Percentiles rank a stretch among this genome's conserved stretches.
These are phyloP conservation scores for Juncus effusus DNA, from an alignment of 176 grass and related monocot genomes.

Conservation along the genomic window DNA sequence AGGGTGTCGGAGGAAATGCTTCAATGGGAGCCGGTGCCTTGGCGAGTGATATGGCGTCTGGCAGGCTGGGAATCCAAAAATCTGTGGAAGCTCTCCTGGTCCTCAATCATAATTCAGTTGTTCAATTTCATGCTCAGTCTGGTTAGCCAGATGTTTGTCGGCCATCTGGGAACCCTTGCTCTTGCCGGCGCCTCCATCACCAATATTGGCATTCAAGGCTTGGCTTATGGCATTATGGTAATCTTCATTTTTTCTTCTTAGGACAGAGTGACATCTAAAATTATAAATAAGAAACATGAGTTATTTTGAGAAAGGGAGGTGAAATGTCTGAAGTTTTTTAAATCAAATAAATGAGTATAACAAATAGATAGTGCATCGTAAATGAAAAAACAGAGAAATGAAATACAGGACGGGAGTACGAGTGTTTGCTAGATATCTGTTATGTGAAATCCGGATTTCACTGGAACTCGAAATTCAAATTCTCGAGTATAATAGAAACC, in stretches of 20 bases:
- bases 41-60: conserved; percentile 24
- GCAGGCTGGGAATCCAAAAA: conserved; percentile 65
- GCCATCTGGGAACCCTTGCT: conserved; percentile 60
- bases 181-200: conserved; percentile 77
- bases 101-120: conserved; percentile 64
- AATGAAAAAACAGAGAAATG: too few species aligned
- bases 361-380: too few species aligned
- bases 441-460: too few species aligned
- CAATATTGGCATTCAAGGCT: conserved; percentile 83
- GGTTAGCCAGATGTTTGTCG: conserved; percentile 75
- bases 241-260: not conserved
- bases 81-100: conserved; percentile 73
- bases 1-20: conserved; percentile 47
- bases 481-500: too few species aligned
- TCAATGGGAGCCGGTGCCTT: conserved; percentile 40
- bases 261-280: too few species aligned
- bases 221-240: conserved; percentile 90
- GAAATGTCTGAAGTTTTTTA: too few species aligned
- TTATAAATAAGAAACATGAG: too few species aligned
- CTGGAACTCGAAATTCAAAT: too few species aligned
- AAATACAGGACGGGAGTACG: too few species aligned
- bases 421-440: too few species aligned
- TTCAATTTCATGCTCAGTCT: conserved; percentile 76
- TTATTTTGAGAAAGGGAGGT: too few species aligned
- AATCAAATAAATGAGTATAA: too few species aligned